phyloP scores from a whole-genome alignment of 176 grass and related monocot genomes.

The Cymbopogon citratus region DNA sequence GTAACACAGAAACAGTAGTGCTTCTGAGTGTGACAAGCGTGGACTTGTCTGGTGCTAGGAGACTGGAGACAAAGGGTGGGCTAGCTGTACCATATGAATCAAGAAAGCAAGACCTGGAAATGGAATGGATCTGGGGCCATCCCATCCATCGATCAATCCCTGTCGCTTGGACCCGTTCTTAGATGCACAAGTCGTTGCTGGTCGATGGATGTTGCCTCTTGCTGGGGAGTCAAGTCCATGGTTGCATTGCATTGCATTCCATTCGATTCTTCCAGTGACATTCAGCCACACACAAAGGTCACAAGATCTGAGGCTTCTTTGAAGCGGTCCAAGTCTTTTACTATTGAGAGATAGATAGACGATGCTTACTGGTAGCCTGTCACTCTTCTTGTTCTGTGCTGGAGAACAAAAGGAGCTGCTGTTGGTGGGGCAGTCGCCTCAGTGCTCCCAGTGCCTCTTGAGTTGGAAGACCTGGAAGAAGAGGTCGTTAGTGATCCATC shows the following conservation, averaged over 20 bases:
- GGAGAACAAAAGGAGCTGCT: neutral
- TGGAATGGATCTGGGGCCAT: neutral
- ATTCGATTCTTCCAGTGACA: neutral
- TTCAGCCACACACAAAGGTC: constrained; percentile 2
- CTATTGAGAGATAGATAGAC: neutral
- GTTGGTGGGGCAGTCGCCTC: constrained; percentile 19
- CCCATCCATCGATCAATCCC: neutral
- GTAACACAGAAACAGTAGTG: neutral
- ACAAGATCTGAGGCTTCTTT: constrained; percentile 10
- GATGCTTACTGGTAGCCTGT: neutral
- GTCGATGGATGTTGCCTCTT: neutral
- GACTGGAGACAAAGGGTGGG: constrained; percentile 10
- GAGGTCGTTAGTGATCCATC: neutral
- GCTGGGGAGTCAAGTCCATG: constrained; percentile 27
- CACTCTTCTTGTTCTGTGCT: neutral
- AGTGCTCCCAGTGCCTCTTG: neutral
- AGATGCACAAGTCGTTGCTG: neutral
- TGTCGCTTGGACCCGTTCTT: constrained; percentile 32
- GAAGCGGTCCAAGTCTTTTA: constrained; percentile 48
- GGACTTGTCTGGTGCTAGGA: constrained; percentile 33
- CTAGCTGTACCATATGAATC: constrained; percentile 7
- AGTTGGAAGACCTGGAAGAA: constrained; percentile 39
- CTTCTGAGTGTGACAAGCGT: neutral
- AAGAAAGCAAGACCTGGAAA: constrained; percentile 7
- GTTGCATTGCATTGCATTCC: neutral